Base-by-base conservation (phyloP, 805 yeast species). In the Debaryomyces tyrocola region DNA sequence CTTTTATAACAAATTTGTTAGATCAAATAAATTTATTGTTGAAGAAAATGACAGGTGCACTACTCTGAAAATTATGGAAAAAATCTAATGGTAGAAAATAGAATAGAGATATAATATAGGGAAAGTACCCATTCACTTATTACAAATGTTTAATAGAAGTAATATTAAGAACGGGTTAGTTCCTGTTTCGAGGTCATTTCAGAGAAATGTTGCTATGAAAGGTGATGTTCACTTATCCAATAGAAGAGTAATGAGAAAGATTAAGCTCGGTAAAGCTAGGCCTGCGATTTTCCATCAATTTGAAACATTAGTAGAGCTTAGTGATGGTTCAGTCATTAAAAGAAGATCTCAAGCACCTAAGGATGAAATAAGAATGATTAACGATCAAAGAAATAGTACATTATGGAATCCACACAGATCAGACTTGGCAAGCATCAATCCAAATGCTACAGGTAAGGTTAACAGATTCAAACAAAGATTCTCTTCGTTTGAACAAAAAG, bases 231-330 rank as follows among this genome's bases (percentile, higher is more conserved):
- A 69, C 43, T 70, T 73, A 39, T 71, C 76, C 40, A 63, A 58
- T 48, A 63, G 75, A 59, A 79, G 92, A 69, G 90, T 89, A 43
- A 64, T 79, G 67, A 84, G 80, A 63, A 85, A 82, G 63, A 85
- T 87, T 56, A 67, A 73, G 49, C 67, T 84, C 46, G 97, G 97
- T 46, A 87, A 87, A 63, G 90, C 96, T 14, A 82, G 97, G 67
- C 97, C 98, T 1, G 90, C 97, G 29, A 86, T 94, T 35, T 91
- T 89, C 67, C 80, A 92, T 70, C 89, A 89, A 65, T 94, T 94
- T 64, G 90, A 92, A 53, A 86, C 91, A 28, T 68, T 78, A 33
- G 91, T 94, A n/a, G 96, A 92, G 67, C 77, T 91, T 48, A 85
- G 95, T 54, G 99, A 94, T 64, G 99, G 99, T 1, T 87, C 97